Evolutionary conservation across 176 grass and related monocot genomes (phyloP).

Genomic region (Musa itinerans): DNA sequence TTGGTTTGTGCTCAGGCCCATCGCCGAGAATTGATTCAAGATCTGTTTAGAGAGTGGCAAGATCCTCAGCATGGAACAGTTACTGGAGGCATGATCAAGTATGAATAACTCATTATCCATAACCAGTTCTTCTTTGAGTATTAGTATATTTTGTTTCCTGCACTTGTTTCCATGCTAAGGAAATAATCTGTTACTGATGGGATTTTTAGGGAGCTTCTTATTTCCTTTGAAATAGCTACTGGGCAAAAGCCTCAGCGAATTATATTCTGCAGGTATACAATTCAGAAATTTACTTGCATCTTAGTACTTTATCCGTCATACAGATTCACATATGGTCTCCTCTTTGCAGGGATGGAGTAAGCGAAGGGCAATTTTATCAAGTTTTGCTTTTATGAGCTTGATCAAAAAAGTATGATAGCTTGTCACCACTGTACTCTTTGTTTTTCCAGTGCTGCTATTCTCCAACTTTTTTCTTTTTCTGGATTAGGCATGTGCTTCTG

Average conservation of each 20-base stretch:
- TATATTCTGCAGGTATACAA: conserved; percentile 69
- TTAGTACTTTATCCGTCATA: background rate
- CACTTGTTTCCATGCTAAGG: too few relatives aligned
- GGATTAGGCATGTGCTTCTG: conserved; percentile 63
- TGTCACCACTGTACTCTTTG: background rate
- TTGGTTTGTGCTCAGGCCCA: conserved; percentile 85
- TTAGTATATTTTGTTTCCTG: background rate
- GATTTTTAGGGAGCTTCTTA: conserved; percentile 67
- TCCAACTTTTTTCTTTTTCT: background rate
- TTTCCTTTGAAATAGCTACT: conserved; percentile 74
- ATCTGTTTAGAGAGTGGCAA: conserved; percentile 65
- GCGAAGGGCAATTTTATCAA: conserved; percentile 89
- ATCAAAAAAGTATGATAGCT: conserved; percentile 49
- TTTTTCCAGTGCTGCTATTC: background rate
- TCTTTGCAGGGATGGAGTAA: conserved; percentile 69
- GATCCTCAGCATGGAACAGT: conserved; percentile 30
- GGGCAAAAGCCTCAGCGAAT: conserved; percentile 65
- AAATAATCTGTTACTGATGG: too few relatives aligned
- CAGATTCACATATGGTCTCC: background rate
- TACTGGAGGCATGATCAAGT: conserved; percentile 74
- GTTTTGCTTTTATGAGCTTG: conserved; percentile 58
- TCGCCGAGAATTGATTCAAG: conserved; percentile 77
- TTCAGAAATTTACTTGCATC: background rate
- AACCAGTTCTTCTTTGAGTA: background rate
- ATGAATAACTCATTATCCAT: background rate